Base-by-base conservation (phyloP, 1,284 basidiomycete genomes). In the Apiotrichum veenhuisii region DNA sequence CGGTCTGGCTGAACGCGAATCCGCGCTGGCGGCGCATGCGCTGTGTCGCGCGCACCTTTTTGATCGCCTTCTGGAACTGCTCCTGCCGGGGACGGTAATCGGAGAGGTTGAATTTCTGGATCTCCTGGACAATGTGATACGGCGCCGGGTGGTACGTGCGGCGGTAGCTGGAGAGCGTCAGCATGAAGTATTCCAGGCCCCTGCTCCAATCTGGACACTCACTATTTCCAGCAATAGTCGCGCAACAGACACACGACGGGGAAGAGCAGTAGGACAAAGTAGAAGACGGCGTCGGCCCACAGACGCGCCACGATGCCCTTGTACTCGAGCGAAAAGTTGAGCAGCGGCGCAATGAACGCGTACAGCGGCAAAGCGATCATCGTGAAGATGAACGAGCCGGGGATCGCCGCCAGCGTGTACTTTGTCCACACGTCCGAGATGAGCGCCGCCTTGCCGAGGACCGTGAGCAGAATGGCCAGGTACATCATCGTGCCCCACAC, bases 361-460 rank as follows among this genome's bases (percentile, higher is more conserved):
- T 98, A 99, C 2, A 98, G 70, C 0, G 94, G 95, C 5, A 98
- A 80, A 77, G 94, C 93, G 46, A 87, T 73, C 87, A 98, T 93
- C 9, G 95, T 93, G 77, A 98, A 95, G 30, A 87, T 73, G 72
- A 98, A 95, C 2, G 96, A 98, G 10, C 96, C 96, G 0, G 95
- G 96, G 52, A 97, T 97, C 7, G 94, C 91, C 46, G 91, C 90
- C 40, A 94, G 88, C 3, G 94, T 98, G 74, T 98, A 98, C 74
- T 98, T 98, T 2, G 95, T 98, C 96, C 95, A 99, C n/a, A 98
- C 77, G 67, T 98, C 95, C 9, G 95, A 98, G 50, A 98, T 89
- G 55, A 99, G 78, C 1, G 95, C 95, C 10, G 96, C 96, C 76
- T 98, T 99, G 47, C 94, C 95, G 9, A 99, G 83, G 10, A 98